These are phyloP conservation scores for Trametes elegans DNA, from an alignment of 768 basidiomycete species.

Conservation along the genomic window DNA sequence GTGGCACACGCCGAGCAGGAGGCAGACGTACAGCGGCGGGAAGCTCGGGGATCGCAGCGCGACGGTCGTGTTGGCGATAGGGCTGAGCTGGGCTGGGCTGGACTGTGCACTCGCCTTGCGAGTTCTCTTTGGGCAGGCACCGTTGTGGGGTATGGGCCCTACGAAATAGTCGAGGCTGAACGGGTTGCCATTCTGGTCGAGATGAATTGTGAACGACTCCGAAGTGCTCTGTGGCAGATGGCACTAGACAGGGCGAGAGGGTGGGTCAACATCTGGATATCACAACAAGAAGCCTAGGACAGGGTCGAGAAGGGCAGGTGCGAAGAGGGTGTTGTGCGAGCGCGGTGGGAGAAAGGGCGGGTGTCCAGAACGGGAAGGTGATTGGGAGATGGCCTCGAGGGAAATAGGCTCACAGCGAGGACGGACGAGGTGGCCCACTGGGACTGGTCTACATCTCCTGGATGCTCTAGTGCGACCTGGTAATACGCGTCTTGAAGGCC, in stretches of 20 bases:
- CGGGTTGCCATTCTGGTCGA: constrained; percentile 43
- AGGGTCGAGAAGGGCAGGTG: neutral
- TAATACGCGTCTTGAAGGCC: constrained; percentile 47
- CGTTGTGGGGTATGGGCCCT: constrained; percentile 64
- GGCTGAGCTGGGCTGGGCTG: constrained; percentile 27
- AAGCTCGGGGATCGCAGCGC: constrained; percentile 41
- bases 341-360: neutral
- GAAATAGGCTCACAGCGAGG: constrained; percentile 46
- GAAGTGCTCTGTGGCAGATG: constrained; percentile 53
- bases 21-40: constrained; percentile 55
- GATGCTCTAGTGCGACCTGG: constrained; percentile 64
- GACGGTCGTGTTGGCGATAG: constrained; percentile 53
- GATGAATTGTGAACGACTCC: constrained; percentile 59
- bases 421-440: constrained; percentile 62
- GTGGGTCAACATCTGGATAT: constrained; percentile 2
- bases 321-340: neutral
- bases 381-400: neutral
- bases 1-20: neutral
- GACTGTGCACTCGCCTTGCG: constrained; percentile 12
- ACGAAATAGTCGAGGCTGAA: constrained; percentile 74
- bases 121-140: constrained; percentile 47
- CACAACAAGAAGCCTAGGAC: neutral
- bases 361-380: constrained; percentile 1
- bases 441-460: constrained; percentile 40
- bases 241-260: constrained; percentile 47